Percentiles rank a stretch among this genome's conserved stretches.
Evolutionary conservation across 495 filamentous ascomycete species (phyloP).

Genomic region (Usnea hakonensis): DNA sequence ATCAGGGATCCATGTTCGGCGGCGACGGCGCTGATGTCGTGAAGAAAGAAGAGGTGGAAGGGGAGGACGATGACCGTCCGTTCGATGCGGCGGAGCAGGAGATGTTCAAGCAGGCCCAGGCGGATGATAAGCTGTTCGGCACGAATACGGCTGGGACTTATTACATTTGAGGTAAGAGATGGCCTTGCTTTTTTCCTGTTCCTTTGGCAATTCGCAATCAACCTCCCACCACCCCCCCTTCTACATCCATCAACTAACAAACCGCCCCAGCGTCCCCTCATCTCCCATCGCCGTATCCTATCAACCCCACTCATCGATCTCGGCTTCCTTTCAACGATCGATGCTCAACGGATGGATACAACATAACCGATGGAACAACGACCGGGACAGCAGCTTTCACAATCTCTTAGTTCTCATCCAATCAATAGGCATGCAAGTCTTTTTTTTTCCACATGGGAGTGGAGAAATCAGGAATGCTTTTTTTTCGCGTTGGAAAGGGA

Average conservation of each 20-base stretch:
- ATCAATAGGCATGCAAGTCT: not conserved
- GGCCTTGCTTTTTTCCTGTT: not conserved
- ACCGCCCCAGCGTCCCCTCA: not conserved
- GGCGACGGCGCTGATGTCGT: not conserved
- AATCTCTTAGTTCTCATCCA: not conserved
- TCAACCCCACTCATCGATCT: not conserved
- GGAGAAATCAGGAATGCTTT: not conserved
- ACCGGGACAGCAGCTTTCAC: not conserved
- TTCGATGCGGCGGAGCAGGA: not conserved
- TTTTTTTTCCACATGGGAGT: not conserved
- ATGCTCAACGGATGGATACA: not conserved
- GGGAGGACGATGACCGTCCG: not conserved
- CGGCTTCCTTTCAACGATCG: not conserved
- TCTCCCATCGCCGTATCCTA: not conserved
- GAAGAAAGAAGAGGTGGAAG: not conserved
- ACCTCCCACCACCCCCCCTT: not conserved
- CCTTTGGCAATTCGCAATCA: not conserved
- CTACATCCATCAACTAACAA: too few relatives aligned
- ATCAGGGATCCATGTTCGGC: not conserved
- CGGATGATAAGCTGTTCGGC: not conserved
- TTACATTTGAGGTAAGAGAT: not conserved
- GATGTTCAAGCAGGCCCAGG: too few relatives aligned
- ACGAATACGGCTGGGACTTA: not conserved
- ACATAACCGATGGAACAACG: not conserved
- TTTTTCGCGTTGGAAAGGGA: too few relatives aligned